These are phyloP conservation scores for Cenchrus purpureus DNA, from an alignment of 176 grass and related monocot genomes.

Conservation along the genomic window DNA sequence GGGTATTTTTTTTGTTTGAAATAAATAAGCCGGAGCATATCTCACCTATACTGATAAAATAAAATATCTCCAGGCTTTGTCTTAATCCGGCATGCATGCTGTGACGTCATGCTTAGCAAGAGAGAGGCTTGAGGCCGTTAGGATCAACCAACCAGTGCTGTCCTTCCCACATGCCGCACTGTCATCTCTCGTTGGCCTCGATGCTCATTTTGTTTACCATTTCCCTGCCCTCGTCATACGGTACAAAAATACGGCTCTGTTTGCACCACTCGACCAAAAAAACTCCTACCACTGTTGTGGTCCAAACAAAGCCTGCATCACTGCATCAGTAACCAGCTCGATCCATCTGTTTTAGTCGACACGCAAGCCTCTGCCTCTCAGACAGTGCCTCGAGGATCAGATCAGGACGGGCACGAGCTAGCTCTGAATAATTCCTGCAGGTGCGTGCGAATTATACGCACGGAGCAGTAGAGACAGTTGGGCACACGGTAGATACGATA, in stretches of 20 bases:
- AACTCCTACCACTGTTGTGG: background rate
- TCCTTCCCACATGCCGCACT: background rate
- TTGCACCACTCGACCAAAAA: background rate
- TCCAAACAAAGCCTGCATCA: background rate
- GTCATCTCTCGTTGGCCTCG: background rate
- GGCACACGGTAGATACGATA: constrained; percentile 12
- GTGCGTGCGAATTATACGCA: constrained; percentile 27
- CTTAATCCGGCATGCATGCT: background rate
- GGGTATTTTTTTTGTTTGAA: too few relatives aligned
- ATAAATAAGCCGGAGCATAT: background rate
- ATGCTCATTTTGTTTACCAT: background rate
- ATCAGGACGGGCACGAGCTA: background rate
- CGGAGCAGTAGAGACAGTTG: constrained; percentile 51
- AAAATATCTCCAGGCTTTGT: constrained; percentile 12
- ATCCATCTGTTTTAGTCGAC: background rate
- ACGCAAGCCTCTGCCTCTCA: background rate
- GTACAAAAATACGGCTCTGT: background rate
- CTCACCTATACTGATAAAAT: background rate
- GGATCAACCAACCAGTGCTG: background rate
- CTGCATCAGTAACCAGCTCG: background rate
- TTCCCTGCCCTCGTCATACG: background rate
- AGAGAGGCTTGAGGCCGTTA: background rate
- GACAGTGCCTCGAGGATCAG: background rate
- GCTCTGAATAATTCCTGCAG: constrained; percentile 27
- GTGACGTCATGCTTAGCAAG: constrained; percentile 18